Evolutionary conservation across 2,329 filamentous ascomycete species (phyloP), one percentile per base, ranked within the genome.

Genomic region (Dactylellina drechsleri): DNA sequence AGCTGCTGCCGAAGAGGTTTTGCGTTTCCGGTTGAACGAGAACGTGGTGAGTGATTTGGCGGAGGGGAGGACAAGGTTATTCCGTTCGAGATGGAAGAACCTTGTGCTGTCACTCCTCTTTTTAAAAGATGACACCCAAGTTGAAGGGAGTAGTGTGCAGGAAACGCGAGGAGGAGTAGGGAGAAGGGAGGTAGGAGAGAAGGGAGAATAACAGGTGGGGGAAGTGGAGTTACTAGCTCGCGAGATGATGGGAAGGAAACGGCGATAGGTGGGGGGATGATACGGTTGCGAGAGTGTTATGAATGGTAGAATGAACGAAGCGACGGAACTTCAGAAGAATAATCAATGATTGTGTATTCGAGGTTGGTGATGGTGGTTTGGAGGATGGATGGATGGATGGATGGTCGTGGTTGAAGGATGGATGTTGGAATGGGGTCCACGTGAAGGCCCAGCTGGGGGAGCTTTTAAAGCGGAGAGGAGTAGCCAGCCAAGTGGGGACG

Each of bases 11-110:
- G 64, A 67, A 16, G 71, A 68, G 45, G 61, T 58, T 16, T 66
- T 75, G 20, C 71, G 71, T 68, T 75, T 75, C 64, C 71, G 56
- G 53, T 26, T 68, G 49, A 64, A 52, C 47, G 71, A 53, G 54
- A 75, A 75, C 71, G 71, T 75, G 57, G 71, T 75, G 71, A 47
- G 28, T 56, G 59, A 45, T 45, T 60, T 18, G 47, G 31, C 54
- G 23, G 61, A 53, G 45, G 20, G 26, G 70, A 60, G n/a, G 36
- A 57, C 62, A 62, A 75, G 71, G 71, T 75, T 59, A 40, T 67
- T 67, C 62, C 70, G 62, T 43, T 31, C 26, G 16, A n/a, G 50
- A 56, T 36, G 68, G 62, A 67, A 75, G 64, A 68, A 75, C 71
- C 64, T 75, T 75, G 57, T 50, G 50, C 66, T 64, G 71, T 75